Evolutionary conservation across 371 early-diverging fungal genomes (phyloP).

Genomic region (Mucor plumbeus): DNA sequence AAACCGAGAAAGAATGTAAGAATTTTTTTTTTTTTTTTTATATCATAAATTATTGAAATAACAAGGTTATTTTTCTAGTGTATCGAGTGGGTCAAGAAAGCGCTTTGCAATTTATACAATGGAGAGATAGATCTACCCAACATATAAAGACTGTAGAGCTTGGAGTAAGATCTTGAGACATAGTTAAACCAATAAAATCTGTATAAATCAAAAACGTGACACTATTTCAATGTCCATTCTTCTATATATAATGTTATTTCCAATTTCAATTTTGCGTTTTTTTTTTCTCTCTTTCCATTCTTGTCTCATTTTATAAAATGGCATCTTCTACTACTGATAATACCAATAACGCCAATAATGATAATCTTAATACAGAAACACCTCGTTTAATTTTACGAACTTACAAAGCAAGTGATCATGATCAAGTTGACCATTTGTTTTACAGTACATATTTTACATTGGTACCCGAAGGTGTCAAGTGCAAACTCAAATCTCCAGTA

Average conservation of each 20-base stretch:
- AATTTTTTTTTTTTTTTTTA: too few relatives aligned
- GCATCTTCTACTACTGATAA: background rate
- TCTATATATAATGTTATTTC: background rate
- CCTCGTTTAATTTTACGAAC: constrained; percentile 45
- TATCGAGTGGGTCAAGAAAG: constrained; percentile 48
- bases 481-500: constrained; percentile 42
- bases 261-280: constrained; percentile 5
- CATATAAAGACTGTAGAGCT: constrained; percentile 27
- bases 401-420: constrained; percentile 39
- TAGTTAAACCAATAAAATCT: constrained; percentile 9
- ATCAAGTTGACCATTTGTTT: constrained; percentile 38
- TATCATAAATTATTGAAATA: too few relatives aligned
- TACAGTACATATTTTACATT: constrained; percentile 44
- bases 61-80: constrained; percentile 22
- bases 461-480: constrained; percentile 52
- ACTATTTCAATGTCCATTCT: background rate
- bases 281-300: background rate
- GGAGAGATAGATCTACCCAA: constrained; percentile 35
- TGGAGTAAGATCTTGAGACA: constrained; percentile 2
- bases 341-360: background rate
- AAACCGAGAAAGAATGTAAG: constrained; percentile 57
- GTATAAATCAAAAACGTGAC: constrained; percentile 12
- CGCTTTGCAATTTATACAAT: constrained; percentile 32
- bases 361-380: background rate
- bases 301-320: background rate